Percentiles rank a stretch among this genome's conserved stretches.
Evolutionary conservation across 2,329 filamentous ascomycete genomes (phyloP).

Genomic region (Fusarium sacchari): DNA sequence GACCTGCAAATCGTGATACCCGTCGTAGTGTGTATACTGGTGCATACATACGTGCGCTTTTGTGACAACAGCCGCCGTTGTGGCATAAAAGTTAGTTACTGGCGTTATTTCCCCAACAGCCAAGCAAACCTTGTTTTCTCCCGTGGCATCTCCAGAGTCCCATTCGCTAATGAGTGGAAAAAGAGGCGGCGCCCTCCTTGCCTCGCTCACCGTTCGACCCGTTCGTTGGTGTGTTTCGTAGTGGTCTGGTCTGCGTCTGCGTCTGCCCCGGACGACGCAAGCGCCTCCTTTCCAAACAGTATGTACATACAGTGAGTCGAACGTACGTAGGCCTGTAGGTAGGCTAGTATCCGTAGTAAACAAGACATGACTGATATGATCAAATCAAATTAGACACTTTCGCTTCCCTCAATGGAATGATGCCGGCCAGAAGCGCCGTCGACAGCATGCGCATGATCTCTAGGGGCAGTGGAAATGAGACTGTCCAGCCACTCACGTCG

Average conservation of each 20-base stretch:
- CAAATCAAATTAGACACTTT: constrained; percentile 34
- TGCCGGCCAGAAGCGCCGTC: constrained; percentile 1
- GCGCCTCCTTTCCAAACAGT: constrained; percentile 33
- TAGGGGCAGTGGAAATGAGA: constrained; percentile 32
- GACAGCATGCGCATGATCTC: constrained; percentile 12
- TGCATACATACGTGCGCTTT: not conserved
- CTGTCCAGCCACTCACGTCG: constrained; percentile 20
- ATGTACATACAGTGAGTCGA: not conserved
- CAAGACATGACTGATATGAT: not conserved
- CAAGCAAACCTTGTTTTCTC: constrained; percentile 14
- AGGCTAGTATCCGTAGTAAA: not conserved
- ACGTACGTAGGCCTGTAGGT: not conserved
- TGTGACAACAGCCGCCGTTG: not conserved
- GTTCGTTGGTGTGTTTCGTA: constrained; percentile 30
- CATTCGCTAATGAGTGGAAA: constrained; percentile 20
- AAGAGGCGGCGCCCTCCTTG: constrained; percentile 16
- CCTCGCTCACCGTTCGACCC: constrained; percentile 23
- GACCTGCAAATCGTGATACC: constrained; percentile 1
- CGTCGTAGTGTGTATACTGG: not conserved
- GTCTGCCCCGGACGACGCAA: constrained; percentile 21
- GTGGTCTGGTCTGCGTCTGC: not conserved
- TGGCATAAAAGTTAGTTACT: constrained; percentile 4
- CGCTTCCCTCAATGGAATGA: constrained; percentile 23
- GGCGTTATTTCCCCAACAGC: constrained; percentile 1
- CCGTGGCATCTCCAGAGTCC: not conserved